phyloP scores from a whole-genome alignment of 331 rosid species.

The Dryas integrifolia region DNA sequence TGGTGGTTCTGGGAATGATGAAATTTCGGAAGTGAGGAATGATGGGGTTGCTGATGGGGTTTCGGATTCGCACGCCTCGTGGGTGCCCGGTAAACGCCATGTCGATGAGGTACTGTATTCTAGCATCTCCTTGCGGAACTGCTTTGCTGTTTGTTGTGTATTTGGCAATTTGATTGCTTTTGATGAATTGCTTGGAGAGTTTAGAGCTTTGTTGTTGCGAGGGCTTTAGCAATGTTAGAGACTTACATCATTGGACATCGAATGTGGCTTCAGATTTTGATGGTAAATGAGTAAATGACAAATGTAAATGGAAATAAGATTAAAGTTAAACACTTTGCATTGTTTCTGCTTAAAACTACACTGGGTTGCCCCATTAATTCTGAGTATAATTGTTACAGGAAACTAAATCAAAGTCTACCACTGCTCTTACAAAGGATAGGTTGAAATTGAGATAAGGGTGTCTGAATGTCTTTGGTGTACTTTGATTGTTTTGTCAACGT shows the following conservation, averaged over 20 bases:
- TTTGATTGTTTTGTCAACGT: background rate
- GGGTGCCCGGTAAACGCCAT: conserved; percentile 60
- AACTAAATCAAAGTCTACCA: background rate
- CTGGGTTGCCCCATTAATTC: no score
- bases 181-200: conserved; percentile 1
- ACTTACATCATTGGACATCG: background rate
- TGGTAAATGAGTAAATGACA: background rate
- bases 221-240: background rate
- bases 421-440: no score
- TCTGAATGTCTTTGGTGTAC: background rate
- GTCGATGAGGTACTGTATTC: conserved; percentile 59
- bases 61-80: conserved; percentile 41
- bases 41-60: conserved; percentile 33
- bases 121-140: background rate
- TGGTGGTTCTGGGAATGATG: conserved; percentile 52
- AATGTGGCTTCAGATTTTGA: background rate
- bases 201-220: background rate
- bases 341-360: no score
- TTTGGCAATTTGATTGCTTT: background rate
- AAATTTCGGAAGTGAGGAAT: conserved; percentile 41
- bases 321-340: background rate
- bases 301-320: background rate
- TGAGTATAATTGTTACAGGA: background rate
- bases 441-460: background rate
- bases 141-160: background rate